Conservation (phyloP, 2,329 filamentous ascomycete species). For the Leptosphaerulina australis region DNA sequence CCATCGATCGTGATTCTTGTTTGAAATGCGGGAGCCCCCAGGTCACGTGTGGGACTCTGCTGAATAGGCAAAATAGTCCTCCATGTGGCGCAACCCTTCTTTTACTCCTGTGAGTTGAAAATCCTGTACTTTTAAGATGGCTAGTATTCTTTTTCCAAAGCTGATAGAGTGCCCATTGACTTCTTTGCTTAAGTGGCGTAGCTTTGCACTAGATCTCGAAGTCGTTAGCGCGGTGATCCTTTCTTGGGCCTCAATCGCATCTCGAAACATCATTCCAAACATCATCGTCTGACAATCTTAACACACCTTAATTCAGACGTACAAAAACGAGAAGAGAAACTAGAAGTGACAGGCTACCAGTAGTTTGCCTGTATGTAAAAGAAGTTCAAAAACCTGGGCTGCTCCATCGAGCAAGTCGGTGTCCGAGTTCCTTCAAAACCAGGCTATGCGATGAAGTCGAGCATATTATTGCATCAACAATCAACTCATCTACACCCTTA, state of each 20-base stretch:
- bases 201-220: neutral
- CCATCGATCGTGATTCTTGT: too few species aligned
- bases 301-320: neutral
- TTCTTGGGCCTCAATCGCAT: constrained; percentile 10
- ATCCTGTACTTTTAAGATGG: too few species aligned
- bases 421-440: neutral
- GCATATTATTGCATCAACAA: neutral
- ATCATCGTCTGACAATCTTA: constrained; percentile 33
- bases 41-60: too few species aligned
- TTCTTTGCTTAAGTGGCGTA: too few species aligned
- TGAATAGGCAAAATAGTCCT: too few species aligned
- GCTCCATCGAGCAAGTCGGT: neutral
- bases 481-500: neutral
- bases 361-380: neutral
- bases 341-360: neutral
- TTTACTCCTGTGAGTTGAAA: too few species aligned
- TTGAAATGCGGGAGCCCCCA: too few species aligned
- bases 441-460: neutral
- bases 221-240: neutral
- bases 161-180: too few species aligned
- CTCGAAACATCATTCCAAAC: constrained; percentile 39
- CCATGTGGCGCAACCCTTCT: too few species aligned
- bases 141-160: too few species aligned
- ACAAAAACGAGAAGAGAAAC: constrained; percentile 1
- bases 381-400: neutral